A percentile compares a stretch with the other conserved stretches of the same genome.
Evolutionary conservation across 2,329 filamentous ascomycete genomes (phyloP).

Genomic region (Apiospora arundinis): DNA sequence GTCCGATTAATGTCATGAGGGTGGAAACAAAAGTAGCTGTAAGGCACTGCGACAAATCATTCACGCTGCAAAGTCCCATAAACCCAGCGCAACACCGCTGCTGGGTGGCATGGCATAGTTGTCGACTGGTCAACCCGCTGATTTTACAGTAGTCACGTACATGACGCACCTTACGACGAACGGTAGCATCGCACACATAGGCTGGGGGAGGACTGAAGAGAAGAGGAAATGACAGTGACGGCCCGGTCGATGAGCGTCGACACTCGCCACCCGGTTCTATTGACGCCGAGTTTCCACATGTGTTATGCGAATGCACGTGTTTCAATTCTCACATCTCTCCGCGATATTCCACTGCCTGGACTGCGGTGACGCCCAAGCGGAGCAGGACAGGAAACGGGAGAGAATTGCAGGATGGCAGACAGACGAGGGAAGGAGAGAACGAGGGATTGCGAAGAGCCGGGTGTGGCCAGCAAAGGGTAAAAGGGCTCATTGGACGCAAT

Average conservation of each 20-base stretch:
- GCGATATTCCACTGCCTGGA: not conserved
- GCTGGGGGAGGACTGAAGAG: not conserved
- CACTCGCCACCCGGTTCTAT: not conserved
- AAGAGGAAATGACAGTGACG: not conserved
- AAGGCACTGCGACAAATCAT: not conserved
- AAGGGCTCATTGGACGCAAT: not conserved
- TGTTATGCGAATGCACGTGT: slow-evolving; percentile 9
- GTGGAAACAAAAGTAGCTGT: not conserved
- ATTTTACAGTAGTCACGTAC: slow-evolving; percentile 12
- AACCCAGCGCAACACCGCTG: not conserved
- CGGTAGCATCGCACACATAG: not conserved
- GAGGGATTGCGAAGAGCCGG: not conserved
- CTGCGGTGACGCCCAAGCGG: not conserved
- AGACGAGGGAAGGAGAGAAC: not conserved
- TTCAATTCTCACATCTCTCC: not conserved
- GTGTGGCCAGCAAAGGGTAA: not conserved
- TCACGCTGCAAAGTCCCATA: not conserved
- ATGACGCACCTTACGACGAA: slow-evolving; percentile 17
- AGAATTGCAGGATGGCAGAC: not conserved
- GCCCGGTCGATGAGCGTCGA: not conserved
- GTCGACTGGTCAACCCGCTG: slow-evolving; percentile 8
- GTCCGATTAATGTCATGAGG: not conserved
- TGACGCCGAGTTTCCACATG: not conserved
- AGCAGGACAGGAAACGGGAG: not conserved
- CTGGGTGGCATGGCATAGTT: not conserved